These are phyloP conservation scores for Aspergillus novofumigatus DNA, from an alignment of 2,329 filamentous ascomycete species.

Conservation along the genomic window DNA sequence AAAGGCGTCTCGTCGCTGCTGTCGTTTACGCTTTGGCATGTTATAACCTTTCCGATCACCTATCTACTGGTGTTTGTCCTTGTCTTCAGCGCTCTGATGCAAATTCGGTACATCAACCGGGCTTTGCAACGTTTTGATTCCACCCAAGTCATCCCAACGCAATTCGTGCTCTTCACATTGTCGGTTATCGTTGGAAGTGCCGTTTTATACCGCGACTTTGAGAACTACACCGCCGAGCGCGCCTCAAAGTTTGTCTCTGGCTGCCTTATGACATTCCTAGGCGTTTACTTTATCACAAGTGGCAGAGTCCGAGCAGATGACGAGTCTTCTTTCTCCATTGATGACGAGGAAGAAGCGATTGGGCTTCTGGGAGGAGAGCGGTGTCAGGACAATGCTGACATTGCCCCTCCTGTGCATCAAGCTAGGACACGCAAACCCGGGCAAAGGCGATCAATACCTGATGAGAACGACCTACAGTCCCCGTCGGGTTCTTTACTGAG, in stretches of 20 bases:
- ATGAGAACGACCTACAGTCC: constrained; percentile 21
- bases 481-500: constrained; percentile 32
- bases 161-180: constrained; percentile 94
- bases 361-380: constrained; percentile 36
- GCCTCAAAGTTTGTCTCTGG: constrained; percentile 84
- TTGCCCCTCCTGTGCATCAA: constrained; percentile 22
- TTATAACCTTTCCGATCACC: constrained; percentile 86
- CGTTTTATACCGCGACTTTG: constrained; percentile 90
- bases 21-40: constrained; percentile 82
- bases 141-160: constrained; percentile 94
- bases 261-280: constrained; percentile 87
- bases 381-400: constrained; percentile 33
- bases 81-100: constrained; percentile 82
- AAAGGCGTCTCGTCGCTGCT: constrained; percentile 95
- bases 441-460: constrained; percentile 10
- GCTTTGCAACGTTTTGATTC: constrained; percentile 90
- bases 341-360: constrained; percentile 56
- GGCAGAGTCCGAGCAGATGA: constrained; percentile 60
- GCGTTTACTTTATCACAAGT: constrained; percentile 95
- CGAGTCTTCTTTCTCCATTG: constrained; percentile 61
- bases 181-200: constrained; percentile 94
- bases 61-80: constrained; percentile 80
- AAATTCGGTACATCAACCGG: constrained; percentile 93
- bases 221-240: constrained; percentile 69
- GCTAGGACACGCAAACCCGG: constrained; percentile 15